These are phyloP conservation scores for Pseudocohnilembus persalinus DNA, from an alignment of 169 alveolate species.

Conservation along the genomic window DNA sequence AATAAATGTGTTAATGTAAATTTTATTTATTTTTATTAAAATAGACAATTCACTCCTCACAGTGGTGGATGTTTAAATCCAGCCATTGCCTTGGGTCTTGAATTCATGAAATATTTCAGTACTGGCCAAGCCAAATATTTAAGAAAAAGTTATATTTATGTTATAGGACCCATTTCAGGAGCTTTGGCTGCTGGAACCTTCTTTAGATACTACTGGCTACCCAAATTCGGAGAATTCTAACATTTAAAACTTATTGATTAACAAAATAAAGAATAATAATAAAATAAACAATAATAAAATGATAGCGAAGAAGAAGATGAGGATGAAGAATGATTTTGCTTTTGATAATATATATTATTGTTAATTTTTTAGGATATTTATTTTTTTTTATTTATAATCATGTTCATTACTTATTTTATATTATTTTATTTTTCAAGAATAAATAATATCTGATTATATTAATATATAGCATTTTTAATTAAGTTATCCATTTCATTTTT, in stretches of 20 bases:
- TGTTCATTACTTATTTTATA: too few species aligned
- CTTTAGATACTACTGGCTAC: background rate
- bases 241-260: background rate
- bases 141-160: background rate
- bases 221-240: background rate
- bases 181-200: background rate
- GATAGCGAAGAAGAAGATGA: too few species aligned
- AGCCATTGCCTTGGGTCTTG: constrained; percentile 34
- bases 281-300: too few species aligned
- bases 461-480: too few species aligned
- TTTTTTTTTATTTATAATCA: too few species aligned
- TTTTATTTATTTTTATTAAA: constrained; percentile 20
- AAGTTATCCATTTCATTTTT: too few species aligned
- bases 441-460: too few species aligned
- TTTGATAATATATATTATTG: too few species aligned
- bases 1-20: constrained; percentile 18
- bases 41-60: constrained; percentile 22
- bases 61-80: constrained; percentile 38
- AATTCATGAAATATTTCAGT: background rate
- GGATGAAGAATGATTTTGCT: too few species aligned
- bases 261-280: background rate
- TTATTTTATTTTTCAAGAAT: too few species aligned
- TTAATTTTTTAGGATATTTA: too few species aligned
- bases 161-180: background rate
- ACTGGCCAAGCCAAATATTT: background rate